A percentile compares a stretch with the other conserved stretches of the same genome.
Conservation (phyloP, 257 asterid genomes). For the Nicotiana tomentosiformis region DNA sequence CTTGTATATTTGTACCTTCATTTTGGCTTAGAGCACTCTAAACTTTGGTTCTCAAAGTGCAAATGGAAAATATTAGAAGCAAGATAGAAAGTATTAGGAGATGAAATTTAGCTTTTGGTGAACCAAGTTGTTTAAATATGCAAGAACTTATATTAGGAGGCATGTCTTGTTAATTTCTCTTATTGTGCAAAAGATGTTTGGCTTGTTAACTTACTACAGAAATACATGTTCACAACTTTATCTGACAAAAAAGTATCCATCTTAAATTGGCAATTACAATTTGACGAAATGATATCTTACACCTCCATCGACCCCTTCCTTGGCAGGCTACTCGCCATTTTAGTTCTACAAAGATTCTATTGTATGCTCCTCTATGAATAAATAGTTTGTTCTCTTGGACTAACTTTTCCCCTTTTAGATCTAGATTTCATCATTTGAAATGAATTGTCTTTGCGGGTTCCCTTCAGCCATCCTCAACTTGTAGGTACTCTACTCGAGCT, state of each 20-base stretch:
- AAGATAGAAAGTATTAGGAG: too few species aligned
- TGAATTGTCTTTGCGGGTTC: constrained; percentile 5
- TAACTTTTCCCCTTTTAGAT: neutral
- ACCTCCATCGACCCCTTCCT: neutral
- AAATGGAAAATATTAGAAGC: too few species aligned
- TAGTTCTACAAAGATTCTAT: constrained; percentile 32
- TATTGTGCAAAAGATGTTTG: neutral
- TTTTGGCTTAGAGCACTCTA: too few species aligned
- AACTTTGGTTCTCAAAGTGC: too few species aligned
- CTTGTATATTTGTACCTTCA: too few species aligned
- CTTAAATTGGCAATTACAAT: neutral
- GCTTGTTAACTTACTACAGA: too few species aligned
- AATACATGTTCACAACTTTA: too few species aligned
- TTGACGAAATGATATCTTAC: neutral
- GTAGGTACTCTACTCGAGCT: constrained; percentile 47
- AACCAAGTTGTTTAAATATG: neutral
- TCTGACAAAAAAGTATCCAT: neutral
- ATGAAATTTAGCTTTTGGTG: too few species aligned
- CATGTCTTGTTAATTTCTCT: neutral
- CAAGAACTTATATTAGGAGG: neutral
- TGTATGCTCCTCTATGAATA: constrained; percentile 30
- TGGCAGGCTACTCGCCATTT: constrained; percentile 42
- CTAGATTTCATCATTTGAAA: neutral
- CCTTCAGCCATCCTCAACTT: constrained; percentile 15
- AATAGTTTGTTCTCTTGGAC: neutral